Evolutionary conservation across 2,329 filamentous ascomycete species (phyloP).

Genomic region (Cercospora zeae-maydis): DNA sequence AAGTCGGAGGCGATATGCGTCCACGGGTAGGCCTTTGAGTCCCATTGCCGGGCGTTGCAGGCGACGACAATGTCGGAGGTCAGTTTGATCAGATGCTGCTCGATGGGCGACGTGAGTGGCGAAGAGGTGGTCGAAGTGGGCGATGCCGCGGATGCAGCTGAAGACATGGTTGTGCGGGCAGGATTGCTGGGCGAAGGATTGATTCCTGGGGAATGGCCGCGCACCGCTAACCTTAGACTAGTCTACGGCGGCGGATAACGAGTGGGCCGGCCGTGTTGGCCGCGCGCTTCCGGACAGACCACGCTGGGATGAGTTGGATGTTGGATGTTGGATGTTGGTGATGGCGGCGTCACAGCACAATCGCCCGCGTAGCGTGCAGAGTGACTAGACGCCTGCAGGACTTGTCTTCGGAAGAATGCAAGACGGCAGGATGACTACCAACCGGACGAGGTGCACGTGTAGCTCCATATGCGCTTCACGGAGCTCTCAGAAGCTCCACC

Average conservation of each 20-base stretch:
- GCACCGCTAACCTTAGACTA: too few relatives aligned
- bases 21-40: conserved; percentile 5
- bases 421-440: too few relatives aligned
- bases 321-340: background rate
- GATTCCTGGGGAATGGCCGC: conserved; percentile 1
- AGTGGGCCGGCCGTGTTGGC: background rate
- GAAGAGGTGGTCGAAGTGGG: background rate
- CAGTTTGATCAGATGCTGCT: conserved; percentile 3
- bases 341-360: background rate
- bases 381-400: too few relatives aligned
- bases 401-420: too few relatives aligned
- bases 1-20: conserved; percentile 1
- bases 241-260: background rate
- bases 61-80: conserved; percentile 6
- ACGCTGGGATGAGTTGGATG: background rate
- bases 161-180: conserved; percentile 4
- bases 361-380: background rate
- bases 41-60: conserved; percentile 1
- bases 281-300: background rate
- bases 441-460: too few relatives aligned
- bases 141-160: conserved; percentile 1
- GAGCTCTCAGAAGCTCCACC: too few relatives aligned
- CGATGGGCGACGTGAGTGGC: conserved; percentile 3
- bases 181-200: conserved; percentile 9
- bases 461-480: too few relatives aligned